Base-by-base conservation (phyloP, 2,329 filamentous ascomycete genomes). In the Magnaporthales sp. region DNA sequence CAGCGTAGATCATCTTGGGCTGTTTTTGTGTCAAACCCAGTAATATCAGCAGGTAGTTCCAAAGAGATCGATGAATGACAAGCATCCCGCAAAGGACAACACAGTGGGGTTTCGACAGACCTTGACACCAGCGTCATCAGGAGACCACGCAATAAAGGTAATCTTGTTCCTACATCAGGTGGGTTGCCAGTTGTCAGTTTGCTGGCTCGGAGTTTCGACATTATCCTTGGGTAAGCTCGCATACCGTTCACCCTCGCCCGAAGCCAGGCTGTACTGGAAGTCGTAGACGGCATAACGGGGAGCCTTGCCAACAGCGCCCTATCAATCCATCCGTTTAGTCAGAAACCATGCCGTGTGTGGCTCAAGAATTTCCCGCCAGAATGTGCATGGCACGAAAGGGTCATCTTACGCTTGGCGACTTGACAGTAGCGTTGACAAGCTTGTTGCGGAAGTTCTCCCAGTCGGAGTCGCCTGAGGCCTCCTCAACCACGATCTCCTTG, bases 1-100 rank as follows among this genome's bases (percentile, higher is more conserved):
- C 91, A 73, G 91, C 90, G 84, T 94, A 95, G 79, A 93, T 85
- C 91, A 95, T 95, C 85, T 93, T 93, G 80, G 89, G 85, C 91
- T 93, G 72, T 67, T 62, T 63, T 46, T 63, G 27, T 19, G 19
- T 13, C 22, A 38, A 24, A 11, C 30, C 2, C 11, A 8, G 3
- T 4, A 62, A 27, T 62, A 11, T 63, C 26, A 24, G 29, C 15
- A 32, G 38, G 51, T 15, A n/a, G 8, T 65, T 60, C 27, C 27
- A 27, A 26, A 2, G 73, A 68, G 71, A 68, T 65, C 19, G 38
- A 27, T 71, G 60, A 27, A 26, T 5, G 19, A 66, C 62, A 27
- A 27, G 19, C 24, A 26, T 62, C 11, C 13, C 19, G 24, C 51
- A 27, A 27, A 10, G 13, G 8, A 19, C 24, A 24, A 9, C 3